Base-by-base conservation (phyloP, 208 protist genomes). In the Novymonas esmeraldas region DNA sequence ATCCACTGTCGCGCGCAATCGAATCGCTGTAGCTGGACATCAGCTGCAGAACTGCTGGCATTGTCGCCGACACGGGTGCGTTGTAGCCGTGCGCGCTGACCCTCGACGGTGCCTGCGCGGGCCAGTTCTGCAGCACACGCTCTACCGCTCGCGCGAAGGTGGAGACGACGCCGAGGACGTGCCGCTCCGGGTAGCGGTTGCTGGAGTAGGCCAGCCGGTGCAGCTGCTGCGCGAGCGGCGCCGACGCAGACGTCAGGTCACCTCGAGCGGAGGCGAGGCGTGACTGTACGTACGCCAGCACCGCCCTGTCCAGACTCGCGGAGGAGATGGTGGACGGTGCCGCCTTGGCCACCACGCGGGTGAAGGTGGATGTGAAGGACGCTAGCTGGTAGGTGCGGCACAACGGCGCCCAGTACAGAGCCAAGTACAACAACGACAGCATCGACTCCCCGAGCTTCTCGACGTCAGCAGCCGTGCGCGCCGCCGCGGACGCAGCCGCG, bases 371-470 rank as follows among this genome's bases (percentile, higher is more conserved):
- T 6, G 49, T 39, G 7, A 70, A 41, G 6, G 39, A 9, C 7
- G 62, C 46, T 11, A 76, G 70, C 55, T 76, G 70, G 24, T 33
- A 38, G 1, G 70, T 65, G 18, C 70, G 70, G 55, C 41, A 65
- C 11, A 76, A 46, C 10, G 70, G 70, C n/a, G 62, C 61, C 70
- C 70, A 76, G 48, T 76, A 46, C 10, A 76, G 16, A 20, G 55
- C 26, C 2, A 70, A 13, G 29, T 58, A 39, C 20, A 70, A 44
- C 42, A 70, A 20, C 36, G 9, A 34, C 13, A 45, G 5, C 10
- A 51, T 0, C 7, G 64, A 52, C 1, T 36, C 36, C 13, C 54
- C 64, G 26, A 76, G 49, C 10, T 9, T 24, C 5, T 52, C 36
- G 9, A 60, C 39, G 33, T 48, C 26, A 20, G 60, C 33, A 42